Percentiles rank a stretch among this genome's conserved stretches.
These are phyloP conservation scores for Epichloe bromicola DNA, from an alignment of 2,329 filamentous ascomycete genomes.

Conservation along the genomic window DNA sequence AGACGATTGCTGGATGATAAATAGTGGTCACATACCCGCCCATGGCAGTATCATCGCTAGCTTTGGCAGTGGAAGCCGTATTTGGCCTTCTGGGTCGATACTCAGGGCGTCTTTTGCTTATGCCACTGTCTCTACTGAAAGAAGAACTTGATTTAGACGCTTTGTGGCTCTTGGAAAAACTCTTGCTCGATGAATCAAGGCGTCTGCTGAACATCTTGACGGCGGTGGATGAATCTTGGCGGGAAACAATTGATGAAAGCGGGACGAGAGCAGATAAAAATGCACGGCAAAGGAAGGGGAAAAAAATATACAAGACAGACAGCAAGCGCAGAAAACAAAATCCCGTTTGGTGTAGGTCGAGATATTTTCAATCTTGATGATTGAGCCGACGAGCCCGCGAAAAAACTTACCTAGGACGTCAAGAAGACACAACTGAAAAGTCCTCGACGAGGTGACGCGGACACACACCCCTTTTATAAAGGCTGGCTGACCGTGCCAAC, in stretches of 20 bases:
- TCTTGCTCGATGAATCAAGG: slow-evolving; percentile 33
- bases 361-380: background rate
- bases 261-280: background rate
- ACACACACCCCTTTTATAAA: background rate
- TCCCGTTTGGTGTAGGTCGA: background rate
- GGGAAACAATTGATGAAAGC: background rate
- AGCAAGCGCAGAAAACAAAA: background rate
- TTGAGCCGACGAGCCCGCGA: background rate
- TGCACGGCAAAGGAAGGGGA: background rate
- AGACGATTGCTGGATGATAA: background rate
- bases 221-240: background rate
- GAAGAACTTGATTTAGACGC: slow-evolving; percentile 37
- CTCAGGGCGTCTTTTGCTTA: slow-evolving; percentile 41
- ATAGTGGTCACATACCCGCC: slow-evolving; percentile 26
- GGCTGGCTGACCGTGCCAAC: background rate
- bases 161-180: slow-evolving; percentile 41
- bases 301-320: background rate
- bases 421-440: background rate
- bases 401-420: background rate
- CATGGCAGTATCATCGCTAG: slow-evolving; percentile 26
- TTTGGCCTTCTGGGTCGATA: slow-evolving; percentile 33
- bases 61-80: slow-evolving; percentile 28
- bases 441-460: background rate
- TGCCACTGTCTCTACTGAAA: slow-evolving; percentile 40
- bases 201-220: slow-evolving; percentile 35